Base-by-base conservation (phyloP, 176 grass and related monocot species). In the Carex kokanica region DNA sequence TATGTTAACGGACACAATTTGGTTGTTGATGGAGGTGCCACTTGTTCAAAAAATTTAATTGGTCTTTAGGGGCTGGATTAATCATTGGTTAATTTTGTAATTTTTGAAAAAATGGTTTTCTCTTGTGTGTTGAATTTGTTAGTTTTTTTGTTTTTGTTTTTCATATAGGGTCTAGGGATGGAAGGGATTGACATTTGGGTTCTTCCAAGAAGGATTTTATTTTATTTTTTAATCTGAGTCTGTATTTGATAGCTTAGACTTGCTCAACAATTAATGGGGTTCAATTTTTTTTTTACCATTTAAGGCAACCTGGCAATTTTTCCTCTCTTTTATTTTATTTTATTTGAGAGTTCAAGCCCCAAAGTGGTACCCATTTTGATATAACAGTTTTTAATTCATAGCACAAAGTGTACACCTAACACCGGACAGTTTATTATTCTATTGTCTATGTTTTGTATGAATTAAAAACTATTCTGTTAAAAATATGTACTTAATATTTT, bases 1-100 rank as follows among this genome's bases (percentile, higher is more conserved):
- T 99, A 99, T 40, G 85, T 99, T 2, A 96, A 88, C 79, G 97
- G 97, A 31, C 97, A 99, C 81, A 99, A 99, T 93, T 91, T 99
- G 80, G 91, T 99, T 64, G 93, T 99, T 3, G 97, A 99, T 79
- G 97, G 97, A 52, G 97, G 97, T 3, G 83, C 94, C 86, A 99
- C 93, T 88, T 89, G 85, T 34, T 96, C 97, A 5, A 96, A 85
- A 81, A 99, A 99, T 78, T 38, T 93, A 0, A 92, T 99, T 57
- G 93, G 93, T 21, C 65, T 99, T 55, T 99, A 77, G 53, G 3
- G 12, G 47, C 36, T 29, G 38, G 54, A 74, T 59, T 63, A 10
- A 36, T 55, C 9, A 20, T 55, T 18, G 58, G 47, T 73, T 24
- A 74, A 74, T 40, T 68, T 68, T 68, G 29, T n/a, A 38, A 38